Conservation (phyloP, 495 filamentous ascomycete species). For the Trichoderma erinaceum region DNA sequence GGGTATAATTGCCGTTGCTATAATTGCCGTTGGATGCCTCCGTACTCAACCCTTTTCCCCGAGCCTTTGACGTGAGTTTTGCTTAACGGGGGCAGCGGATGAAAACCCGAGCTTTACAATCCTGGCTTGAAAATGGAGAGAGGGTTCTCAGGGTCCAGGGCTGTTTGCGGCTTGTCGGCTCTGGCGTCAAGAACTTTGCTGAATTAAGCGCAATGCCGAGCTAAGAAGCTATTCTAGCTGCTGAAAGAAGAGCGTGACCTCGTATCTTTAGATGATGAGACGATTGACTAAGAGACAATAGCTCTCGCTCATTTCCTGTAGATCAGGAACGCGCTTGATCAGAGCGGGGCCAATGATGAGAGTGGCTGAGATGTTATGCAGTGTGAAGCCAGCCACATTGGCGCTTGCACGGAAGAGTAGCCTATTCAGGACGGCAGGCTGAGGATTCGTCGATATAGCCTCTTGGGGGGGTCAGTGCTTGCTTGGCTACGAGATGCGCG, state of each 20-base stretch:
- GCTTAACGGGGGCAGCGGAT: background rate
- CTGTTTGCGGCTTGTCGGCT: background rate
- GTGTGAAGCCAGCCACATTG: background rate
- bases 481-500: background rate
- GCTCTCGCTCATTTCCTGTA: conserved; percentile 2
- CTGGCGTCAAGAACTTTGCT: background rate
- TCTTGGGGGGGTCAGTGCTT: background rate
- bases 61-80: background rate
- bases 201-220: background rate
- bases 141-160: background rate
- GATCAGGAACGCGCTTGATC: conserved; percentile 5
- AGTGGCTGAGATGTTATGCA: conserved; percentile 10
- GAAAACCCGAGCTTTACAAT: background rate
- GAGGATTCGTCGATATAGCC: background rate
- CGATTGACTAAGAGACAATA: background rate
- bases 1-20: background rate
- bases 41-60: background rate
- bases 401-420: background rate
- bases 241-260: background rate
- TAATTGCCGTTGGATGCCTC: conserved; percentile 3
- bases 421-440: conserved; percentile 7
- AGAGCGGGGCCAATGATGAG: background rate
- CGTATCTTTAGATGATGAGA: conserved; percentile 3
- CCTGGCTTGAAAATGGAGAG: background rate
- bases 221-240: background rate